Evolutionary conservation across 768 basidiomycete genomes (phyloP).

Genomic region (Hygrocybe punicea): DNA sequence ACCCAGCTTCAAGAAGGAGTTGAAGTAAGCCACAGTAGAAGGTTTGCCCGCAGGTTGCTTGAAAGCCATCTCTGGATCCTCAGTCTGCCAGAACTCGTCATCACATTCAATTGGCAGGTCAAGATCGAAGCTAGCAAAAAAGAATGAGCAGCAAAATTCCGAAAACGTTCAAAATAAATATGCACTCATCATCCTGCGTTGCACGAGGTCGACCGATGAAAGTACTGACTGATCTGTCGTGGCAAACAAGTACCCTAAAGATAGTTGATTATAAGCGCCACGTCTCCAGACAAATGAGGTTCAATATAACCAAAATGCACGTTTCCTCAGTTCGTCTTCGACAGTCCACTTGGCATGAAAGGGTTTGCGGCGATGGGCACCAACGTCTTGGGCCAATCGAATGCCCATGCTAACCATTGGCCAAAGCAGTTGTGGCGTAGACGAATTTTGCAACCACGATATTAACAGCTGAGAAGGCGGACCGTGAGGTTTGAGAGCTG

Average conservation of each 20-base stretch:
- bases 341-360: constrained; percentile 35
- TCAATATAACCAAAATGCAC: constrained; percentile 54
- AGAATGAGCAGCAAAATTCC: background rate
- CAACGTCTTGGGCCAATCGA: constrained; percentile 69
- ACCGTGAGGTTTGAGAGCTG: background rate
- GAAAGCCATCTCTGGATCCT: constrained; percentile 55
- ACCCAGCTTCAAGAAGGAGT: constrained; percentile 51
- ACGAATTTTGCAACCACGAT: constrained; percentile 46
- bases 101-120: constrained; percentile 61
- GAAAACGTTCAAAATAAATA: background rate
- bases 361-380: constrained; percentile 54
- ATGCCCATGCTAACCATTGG: constrained; percentile 61
- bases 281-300: background rate
- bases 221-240: constrained; percentile 47
- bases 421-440: constrained; percentile 58
- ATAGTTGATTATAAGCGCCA: background rate
- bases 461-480: constrained; percentile 41
- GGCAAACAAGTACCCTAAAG: constrained; percentile 47
- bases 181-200: constrained; percentile 70
- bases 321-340: constrained; percentile 74
- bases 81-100: constrained; percentile 68
- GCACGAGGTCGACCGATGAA: constrained; percentile 64
- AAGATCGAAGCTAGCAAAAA: constrained; percentile 57
- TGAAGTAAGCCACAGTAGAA: constrained; percentile 55
- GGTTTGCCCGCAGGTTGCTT: constrained; percentile 60